Evolutionary conservation across 208 protist genomes (phyloP).

Genomic region (Leishmania mexicana): DNA sequence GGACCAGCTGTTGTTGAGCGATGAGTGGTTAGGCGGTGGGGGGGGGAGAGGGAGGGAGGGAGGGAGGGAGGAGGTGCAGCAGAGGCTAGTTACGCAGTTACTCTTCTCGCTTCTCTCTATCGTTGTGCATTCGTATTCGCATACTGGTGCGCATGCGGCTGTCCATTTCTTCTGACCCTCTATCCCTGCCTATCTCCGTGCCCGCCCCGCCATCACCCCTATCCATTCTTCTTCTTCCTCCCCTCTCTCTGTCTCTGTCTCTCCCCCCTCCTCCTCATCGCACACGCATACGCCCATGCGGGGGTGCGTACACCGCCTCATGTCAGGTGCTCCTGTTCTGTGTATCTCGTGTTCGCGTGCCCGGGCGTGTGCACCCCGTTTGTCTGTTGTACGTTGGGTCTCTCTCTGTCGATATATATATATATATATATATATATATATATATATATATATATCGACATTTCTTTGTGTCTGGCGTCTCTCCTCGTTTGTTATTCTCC

Average conservation of each 20-base stretch:
- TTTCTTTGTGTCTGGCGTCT: background rate
- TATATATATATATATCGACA: no score
- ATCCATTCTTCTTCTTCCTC: background rate
- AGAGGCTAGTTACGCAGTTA: background rate
- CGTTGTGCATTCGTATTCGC: background rate
- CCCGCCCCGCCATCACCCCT: no score
- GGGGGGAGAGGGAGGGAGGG: no score
- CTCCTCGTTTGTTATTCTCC: background rate
- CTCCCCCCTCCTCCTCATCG: background rate
- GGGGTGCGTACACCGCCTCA: background rate
- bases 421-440: no score
- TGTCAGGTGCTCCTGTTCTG: background rate
- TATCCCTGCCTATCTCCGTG: background rate
- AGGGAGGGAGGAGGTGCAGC: background rate
- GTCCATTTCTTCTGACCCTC: background rate
- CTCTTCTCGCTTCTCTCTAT: background rate
- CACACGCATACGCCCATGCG: background rate
- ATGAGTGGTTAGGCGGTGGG: no score
- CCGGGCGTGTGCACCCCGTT: background rate
- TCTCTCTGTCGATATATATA: background rate
- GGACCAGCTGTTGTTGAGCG: no score
- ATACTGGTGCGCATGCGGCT: background rate
- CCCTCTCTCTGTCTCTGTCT: background rate
- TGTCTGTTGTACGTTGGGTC: background rate
- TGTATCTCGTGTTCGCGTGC: background rate